Base-by-base conservation (phyloP, 2,329 filamentous ascomycete genomes). In the Verticillium nubilum region DNA sequence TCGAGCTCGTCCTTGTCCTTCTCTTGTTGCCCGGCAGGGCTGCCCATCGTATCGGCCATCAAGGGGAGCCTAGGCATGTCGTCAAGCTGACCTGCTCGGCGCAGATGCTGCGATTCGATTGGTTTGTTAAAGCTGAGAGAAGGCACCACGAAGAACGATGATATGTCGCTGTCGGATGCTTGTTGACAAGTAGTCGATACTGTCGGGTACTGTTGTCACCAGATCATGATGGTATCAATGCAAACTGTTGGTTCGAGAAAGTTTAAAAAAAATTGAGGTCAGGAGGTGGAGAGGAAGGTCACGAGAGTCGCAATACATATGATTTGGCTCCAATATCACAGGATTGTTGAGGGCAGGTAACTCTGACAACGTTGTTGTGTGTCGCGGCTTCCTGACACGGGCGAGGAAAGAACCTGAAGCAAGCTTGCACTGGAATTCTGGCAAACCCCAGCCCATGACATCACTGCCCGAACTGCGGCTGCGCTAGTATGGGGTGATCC, bases 381-480 rank as follows among this genome's bases (percentile, higher is more conserved):
- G 57, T 58, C 28, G 54, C 52, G 13, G 56, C 13, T 26, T 56
- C 35, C 25, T n/a, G 33, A 29, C 33, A 7, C 54, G 23, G 35
- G 33, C 31, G 31, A 56, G 12, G 25, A 19, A 6, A n/a, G n/a
- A 15, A 33, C 28, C 27, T 29, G 28, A 54, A 35, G 28, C 52
- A 54, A 54, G 52, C 52, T 54, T 54, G 52, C 19, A 50, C 42
- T 50, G 42, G 25, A 50, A 50, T 13, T 25, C 10, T 25, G 27
- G 15, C n/a, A 26, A 23, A 42, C 25, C 50, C 25, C n/a, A 42
- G 29, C 4, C 15, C 17, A 58, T 54, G 50, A 58, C 57, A 58
- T 58, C 57, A 58, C 56, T 58, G 53, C 56, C 50, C 47, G 57
- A 29, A 15, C 29, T 31, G 25, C 31, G 25, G 15, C 42, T 27